phyloP scores from a whole-genome alignment of 306 rosid species.

The Vigna trinervia region DNA sequence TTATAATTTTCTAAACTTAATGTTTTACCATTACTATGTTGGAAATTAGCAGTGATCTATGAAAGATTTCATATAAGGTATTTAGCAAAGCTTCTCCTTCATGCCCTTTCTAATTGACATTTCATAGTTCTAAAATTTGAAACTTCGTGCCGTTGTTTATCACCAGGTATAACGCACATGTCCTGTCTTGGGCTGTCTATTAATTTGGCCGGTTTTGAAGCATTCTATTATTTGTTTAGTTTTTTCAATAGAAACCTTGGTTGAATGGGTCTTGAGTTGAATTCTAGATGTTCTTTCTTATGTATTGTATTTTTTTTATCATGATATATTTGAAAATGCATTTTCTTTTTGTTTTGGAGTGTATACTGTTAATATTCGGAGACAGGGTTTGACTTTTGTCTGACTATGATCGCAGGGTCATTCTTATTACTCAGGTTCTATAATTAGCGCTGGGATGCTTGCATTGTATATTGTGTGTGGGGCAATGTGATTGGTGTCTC shows the following conservation, averaged over 20 bases:
- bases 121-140: neutral
- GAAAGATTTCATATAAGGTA: neutral
- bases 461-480: conserved; percentile 61
- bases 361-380: conserved; percentile 48
- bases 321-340: conserved; percentile 22
- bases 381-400: conserved; percentile 76
- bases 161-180: neutral
- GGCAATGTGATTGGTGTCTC: conserved; percentile 53
- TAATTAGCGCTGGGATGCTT: conserved; percentile 70
- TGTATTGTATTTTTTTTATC: conserved; percentile 4
- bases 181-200: neutral
- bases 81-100: conserved; percentile 3
- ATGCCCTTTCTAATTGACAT: neutral
- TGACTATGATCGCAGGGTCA: conserved; percentile 94
- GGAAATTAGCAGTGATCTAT: neutral
- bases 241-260: conserved; percentile 6
- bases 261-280: conserved; percentile 34
- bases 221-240: conserved; percentile 11
- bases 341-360: conserved; percentile 40
- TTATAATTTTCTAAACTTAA: neutral
- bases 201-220: conserved; percentile 38
- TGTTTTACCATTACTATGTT: conserved; percentile 8
- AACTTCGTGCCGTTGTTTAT: neutral
- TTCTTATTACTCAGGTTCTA: conserved; percentile 65
- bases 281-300: neutral